phyloP scores from a whole-genome alignment of 345 rosid species.

The Salix udensis region DNA sequence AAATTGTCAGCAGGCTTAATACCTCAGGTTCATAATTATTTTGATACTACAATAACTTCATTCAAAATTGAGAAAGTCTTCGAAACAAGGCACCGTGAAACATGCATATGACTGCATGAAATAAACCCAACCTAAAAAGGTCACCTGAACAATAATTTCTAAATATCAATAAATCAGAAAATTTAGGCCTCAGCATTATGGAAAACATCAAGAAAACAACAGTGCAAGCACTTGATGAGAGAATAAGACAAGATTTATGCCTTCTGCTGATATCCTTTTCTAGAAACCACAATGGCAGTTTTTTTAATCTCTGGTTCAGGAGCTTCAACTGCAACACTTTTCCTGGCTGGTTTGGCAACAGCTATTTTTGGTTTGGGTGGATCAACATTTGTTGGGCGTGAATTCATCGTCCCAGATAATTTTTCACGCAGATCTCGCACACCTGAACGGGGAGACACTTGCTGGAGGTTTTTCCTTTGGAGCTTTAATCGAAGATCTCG shows the following conservation, averaged over 20 bases:
- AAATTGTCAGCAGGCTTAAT: background rate
- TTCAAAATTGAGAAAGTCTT: background rate
- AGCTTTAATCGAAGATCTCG: constrained; percentile 93
- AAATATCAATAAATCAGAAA: background rate
- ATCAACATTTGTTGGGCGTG: constrained; percentile 51
- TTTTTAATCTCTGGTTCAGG: constrained; percentile 50
- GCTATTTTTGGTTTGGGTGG: constrained; percentile 45
- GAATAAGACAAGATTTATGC: constrained; percentile 19
- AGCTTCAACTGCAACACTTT: constrained; percentile 57
- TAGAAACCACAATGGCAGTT: constrained; percentile 38
- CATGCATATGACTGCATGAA: background rate
- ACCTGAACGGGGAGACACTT: constrained; percentile 49
- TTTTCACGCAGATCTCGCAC: constrained; percentile 81
- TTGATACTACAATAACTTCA: background rate
- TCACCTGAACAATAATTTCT: background rate
- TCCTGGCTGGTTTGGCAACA: constrained; percentile 51
- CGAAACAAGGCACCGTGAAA: background rate
- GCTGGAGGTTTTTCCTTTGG: constrained; percentile 55
- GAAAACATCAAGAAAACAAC: background rate
- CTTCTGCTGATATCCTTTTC: constrained; percentile 63
- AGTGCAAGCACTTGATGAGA: background rate
- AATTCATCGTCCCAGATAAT: constrained; percentile 73
- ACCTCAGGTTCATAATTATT: background rate
- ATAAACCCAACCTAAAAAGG: background rate
- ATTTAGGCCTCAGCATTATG: background rate